A percentile compares a stretch with the other conserved stretches of the same genome.
These are phyloP conservation scores for Sergeia podlipaevii DNA, from an alignment of 208 protist genomes.

Conservation along the genomic window DNA sequence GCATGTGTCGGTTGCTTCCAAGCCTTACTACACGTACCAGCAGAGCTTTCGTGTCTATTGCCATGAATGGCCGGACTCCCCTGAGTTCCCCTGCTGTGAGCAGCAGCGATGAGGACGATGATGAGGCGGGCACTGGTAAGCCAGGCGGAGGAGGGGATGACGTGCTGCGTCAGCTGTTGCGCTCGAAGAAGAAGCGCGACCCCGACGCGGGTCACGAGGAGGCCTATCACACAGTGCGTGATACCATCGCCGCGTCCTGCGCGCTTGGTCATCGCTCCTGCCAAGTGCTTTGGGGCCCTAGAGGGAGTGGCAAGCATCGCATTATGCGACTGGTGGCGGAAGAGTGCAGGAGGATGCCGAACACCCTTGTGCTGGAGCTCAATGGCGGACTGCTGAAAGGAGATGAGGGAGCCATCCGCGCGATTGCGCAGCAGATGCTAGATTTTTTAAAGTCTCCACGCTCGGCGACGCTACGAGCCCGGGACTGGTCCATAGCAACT, in stretches of 20 bases:
- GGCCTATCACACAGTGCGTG: constrained; percentile 57
- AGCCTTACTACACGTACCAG: constrained; percentile 12
- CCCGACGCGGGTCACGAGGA: constrained; percentile 33
- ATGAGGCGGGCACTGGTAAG: not conserved
- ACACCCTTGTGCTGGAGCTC: constrained; percentile 63
- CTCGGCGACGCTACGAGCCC: constrained; percentile 37
- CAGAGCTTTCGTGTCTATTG: constrained; percentile 24
- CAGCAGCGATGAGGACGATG: not conserved
- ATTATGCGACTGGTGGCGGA: constrained; percentile 58
- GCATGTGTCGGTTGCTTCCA: constrained; percentile 28
- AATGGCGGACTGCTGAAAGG: constrained; percentile 58
- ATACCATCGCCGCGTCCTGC: constrained; percentile 68
- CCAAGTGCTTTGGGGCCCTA: constrained; percentile 70
- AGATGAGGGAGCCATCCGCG: constrained; percentile 56
- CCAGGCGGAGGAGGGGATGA: too few relatives aligned
- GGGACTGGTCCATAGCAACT: constrained; percentile 44
- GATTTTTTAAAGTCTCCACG: constrained; percentile 52
- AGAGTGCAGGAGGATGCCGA: constrained; percentile 36
- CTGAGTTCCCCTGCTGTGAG: not conserved
- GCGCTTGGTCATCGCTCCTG: constrained; percentile 71
- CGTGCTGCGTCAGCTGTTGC: not conserved
- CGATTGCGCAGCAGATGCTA: constrained; percentile 65
- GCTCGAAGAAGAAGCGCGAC: not conserved
- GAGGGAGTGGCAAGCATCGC: constrained; percentile 69
- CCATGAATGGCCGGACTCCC: constrained; percentile 20